phyloP scores from a whole-genome alignment of 2,329 filamentous ascomycete species.

The Trichoderma gracile region DNA sequence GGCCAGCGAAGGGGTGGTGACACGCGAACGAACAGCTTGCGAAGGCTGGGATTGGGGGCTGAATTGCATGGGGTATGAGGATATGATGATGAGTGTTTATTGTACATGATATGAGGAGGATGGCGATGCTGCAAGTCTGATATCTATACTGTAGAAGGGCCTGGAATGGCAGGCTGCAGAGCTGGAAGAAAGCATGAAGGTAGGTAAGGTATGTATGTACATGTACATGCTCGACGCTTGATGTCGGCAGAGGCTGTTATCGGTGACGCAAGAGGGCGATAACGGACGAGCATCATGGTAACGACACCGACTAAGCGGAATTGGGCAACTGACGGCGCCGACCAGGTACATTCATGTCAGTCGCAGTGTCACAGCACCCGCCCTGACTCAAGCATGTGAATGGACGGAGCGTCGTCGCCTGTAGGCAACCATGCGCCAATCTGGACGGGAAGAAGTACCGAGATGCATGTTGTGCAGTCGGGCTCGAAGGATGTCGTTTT shows the following conservation, averaged over 20 bases:
- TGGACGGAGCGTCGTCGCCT: neutral
- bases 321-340: neutral
- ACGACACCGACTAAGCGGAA: constrained; percentile 14
- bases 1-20: constrained; percentile 13
- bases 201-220: too few species aligned
- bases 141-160: too few species aligned
- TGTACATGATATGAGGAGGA: too few species aligned
- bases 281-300: constrained; percentile 10
- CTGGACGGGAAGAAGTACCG: neutral
- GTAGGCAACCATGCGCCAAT: neutral
- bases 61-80: neutral
- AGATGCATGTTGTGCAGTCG: constrained; percentile 7
- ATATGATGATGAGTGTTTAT: neutral
- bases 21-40: neutral
- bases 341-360: neutral
- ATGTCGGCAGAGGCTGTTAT: neutral
- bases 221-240: too few species aligned
- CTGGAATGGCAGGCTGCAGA: too few species aligned
- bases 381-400: neutral
- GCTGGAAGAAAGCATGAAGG: too few species aligned
- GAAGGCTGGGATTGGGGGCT: constrained; percentile 2
- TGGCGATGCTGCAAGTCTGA: too few species aligned
- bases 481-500: neutral
- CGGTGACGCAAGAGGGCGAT: constrained; percentile 22
- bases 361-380: neutral